Evolutionary conservation across 2,329 filamentous ascomycete genomes (phyloP), one percentile per base, ranked within the genome.

Genomic region (Talaromyces sp.): DNA sequence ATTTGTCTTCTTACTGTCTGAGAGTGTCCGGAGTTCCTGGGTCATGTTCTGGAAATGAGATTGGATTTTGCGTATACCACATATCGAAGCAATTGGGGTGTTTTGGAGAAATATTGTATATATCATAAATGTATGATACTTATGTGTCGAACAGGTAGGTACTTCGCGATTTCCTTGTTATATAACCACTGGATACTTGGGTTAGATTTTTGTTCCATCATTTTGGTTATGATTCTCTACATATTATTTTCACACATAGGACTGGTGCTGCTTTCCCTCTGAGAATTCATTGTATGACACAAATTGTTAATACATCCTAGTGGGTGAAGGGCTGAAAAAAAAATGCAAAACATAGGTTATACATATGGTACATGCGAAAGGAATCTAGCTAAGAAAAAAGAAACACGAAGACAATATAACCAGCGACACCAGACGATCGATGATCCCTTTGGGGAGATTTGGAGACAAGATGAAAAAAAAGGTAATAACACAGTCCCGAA

Each of bases 241-340:
- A 33, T 54, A 22, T 37, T n/a, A 37, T 9, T 39, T 56, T 24
- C 11, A 31, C 22, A 50, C 24, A 22, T 13, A 22, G 19, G 27
- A 5, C 27, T 6, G 27, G 11, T 35, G 16, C 31, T n/a, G 33
- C 33, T 24, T 24, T 56, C 16, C 33, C 33, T 39, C n/a, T 35
- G 27, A 22, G 11, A 37, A 24, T 27, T 19, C 22, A 31, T 39
- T 13, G 31, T 43, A 41, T 43, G 37, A n/a, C 22, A 41, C 35
- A 59, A 31, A 39, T 37, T 63, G 61, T 56, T 63, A 57, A 47
- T 63, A 63, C 61, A 63, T 63, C 50, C 50, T 54, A n/a, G 50
- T 37, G 31, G 31, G 50, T 37, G 31, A 43, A 59, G 56, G 35
- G 37, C 10, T 27, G 22, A 37, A 47, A 14, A 14, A 27, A 24